Evolutionary conservation across 2,329 filamentous ascomycete species (phyloP).

Genomic region (Cytospora schulzeri): DNA sequence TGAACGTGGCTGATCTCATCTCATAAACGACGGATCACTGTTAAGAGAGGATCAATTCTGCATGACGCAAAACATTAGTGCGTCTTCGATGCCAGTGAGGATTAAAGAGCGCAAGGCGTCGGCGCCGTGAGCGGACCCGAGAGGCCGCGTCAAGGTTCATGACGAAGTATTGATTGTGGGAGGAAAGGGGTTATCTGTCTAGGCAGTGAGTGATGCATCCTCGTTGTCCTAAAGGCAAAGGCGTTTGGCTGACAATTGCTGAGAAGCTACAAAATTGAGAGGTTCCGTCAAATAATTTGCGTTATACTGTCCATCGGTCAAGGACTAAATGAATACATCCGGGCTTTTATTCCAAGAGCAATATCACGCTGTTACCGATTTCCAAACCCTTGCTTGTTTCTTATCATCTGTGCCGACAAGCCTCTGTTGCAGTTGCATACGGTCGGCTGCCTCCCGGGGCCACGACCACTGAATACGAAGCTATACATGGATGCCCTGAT

Average conservation of each 20-base stretch:
- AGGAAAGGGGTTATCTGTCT: slow-evolving; percentile 25
- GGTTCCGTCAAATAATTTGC: neutral
- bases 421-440: neutral
- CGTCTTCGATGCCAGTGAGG: neutral
- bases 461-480: neutral
- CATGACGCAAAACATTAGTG: neutral
- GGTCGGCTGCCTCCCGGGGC: neutral
- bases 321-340: neutral
- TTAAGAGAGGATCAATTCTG: neutral
- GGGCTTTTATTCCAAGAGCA: neutral
- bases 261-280: slow-evolving; percentile 1
- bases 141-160: slow-evolving; percentile 11
- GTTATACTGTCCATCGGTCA: neutral
- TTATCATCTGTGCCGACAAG: neutral
- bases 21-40: slow-evolving; percentile 44
- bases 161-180: slow-evolving; percentile 21
- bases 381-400: neutral
- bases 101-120: neutral
- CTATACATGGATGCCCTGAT: neutral
- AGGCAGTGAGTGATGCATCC: slow-evolving; percentile 19
- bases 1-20: slow-evolving; percentile 81
- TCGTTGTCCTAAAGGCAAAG: neutral
- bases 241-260: slow-evolving; percentile 2
- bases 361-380: neutral
- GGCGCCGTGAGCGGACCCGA: neutral